These are phyloP conservation scores for Saccharomyces hybrid DNA, from an alignment of 1,139 yeast species.

Conservation along the genomic window DNA sequence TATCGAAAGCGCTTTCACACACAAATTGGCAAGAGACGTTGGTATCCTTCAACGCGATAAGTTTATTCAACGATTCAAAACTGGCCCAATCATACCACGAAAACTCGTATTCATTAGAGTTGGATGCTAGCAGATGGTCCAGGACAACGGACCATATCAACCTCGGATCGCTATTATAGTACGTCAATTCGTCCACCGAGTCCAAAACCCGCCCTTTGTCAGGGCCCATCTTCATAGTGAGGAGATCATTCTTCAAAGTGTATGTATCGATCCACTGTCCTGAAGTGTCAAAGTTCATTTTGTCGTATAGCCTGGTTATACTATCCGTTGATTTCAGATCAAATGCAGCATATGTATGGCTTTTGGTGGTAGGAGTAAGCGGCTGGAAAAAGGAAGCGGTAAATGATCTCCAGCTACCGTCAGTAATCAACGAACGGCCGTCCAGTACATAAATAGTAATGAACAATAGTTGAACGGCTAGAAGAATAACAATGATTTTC, in stretches of 20 bases:
- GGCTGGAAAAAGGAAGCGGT: neutral
- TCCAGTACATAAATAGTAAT: neutral
- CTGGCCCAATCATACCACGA: slow-evolving; percentile 29
- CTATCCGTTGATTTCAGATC: neutral
- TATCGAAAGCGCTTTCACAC: slow-evolving; percentile 1
- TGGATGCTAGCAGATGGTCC: slow-evolving; percentile 4
- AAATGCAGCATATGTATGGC: neutral
- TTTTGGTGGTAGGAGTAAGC: neutral
- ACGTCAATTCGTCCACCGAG: slow-evolving; percentile 13
- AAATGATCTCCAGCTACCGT: neutral
- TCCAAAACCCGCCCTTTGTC: slow-evolving; percentile 9
- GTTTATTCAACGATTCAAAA: slow-evolving; percentile 19
- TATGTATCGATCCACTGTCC: slow-evolving; percentile 18
- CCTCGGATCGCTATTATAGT: slow-evolving; percentile 25
- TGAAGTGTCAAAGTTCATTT: slow-evolving; percentile 14
- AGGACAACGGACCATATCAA: slow-evolving; percentile 20
- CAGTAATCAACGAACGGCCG: neutral
- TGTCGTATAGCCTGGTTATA: slow-evolving; percentile 12
- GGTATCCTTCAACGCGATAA: slow-evolving; percentile 6
- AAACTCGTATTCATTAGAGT: slow-evolving; percentile 11
- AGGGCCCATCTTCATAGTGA: slow-evolving; percentile 15
- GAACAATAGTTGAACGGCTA: neutral
- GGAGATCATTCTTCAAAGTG: slow-evolving; percentile 13
- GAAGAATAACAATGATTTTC: neutral
- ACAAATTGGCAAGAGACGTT: neutral